These are phyloP conservation scores for Talaromyces marneffei DNA, from an alignment of 2,329 filamentous ascomycete species.

Conservation along the genomic window DNA sequence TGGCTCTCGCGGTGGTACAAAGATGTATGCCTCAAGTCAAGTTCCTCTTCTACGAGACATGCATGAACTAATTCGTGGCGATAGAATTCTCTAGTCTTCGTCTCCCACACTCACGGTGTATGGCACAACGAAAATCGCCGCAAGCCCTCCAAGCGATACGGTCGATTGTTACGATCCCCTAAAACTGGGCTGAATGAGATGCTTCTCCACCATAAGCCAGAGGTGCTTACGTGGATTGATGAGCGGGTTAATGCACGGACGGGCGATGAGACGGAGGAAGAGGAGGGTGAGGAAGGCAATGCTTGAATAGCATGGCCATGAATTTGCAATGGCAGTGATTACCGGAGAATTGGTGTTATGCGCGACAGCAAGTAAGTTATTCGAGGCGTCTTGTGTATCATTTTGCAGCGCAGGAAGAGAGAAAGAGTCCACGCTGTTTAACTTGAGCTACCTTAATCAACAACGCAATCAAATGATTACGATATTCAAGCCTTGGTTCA, in stretches of 20 bases:
- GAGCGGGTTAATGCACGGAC: slow-evolving; percentile 26
- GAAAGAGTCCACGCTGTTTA: too few relatives aligned
- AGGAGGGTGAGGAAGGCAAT: not conserved
- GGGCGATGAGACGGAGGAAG: slow-evolving; percentile 23
- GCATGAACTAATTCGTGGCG: not conserved
- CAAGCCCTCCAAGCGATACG: slow-evolving; percentile 54
- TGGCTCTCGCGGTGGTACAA: slow-evolving; percentile 75
- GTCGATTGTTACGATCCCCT: slow-evolving; percentile 45
- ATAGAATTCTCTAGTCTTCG: slow-evolving; percentile 69
- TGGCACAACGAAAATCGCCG: slow-evolving; percentile 61
- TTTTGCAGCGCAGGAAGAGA: not conserved
- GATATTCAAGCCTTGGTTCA: not conserved
- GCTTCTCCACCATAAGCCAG: slow-evolving; percentile 48
- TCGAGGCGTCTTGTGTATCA: not conserved
- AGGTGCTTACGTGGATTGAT: slow-evolving; percentile 45
- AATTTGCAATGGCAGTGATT: not conserved
- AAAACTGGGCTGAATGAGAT: slow-evolving; percentile 50
- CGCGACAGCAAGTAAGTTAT: not conserved
- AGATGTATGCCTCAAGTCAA: slow-evolving; percentile 39
- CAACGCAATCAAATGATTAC: not conserved
- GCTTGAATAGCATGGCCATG: not conserved
- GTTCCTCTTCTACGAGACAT: not conserved
- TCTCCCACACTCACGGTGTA: slow-evolving; percentile 67
- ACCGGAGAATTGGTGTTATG: not conserved
- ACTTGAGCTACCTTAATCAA: not conserved